These are phyloP conservation scores for Metschnikowia cerradonensis DNA, from an alignment of 805 yeast genomes.

Conservation along the genomic window DNA sequence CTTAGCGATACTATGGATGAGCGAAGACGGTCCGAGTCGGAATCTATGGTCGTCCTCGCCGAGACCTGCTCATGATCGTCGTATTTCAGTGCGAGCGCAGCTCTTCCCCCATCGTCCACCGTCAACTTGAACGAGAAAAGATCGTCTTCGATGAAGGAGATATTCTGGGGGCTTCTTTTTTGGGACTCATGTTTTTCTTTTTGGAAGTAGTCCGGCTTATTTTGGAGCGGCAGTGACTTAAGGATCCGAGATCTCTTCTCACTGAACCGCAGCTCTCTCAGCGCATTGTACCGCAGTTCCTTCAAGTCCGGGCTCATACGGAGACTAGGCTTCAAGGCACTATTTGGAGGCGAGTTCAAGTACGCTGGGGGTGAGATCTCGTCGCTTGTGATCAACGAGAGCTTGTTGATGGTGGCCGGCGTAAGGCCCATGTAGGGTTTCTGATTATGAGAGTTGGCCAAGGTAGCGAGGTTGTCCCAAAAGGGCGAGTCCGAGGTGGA, in stretches of 20 bases:
- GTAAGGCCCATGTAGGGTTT: not conserved
- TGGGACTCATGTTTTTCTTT: not conserved
- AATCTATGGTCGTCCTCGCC: not conserved
- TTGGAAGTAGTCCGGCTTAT: not conserved
- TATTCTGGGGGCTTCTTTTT: not conserved
- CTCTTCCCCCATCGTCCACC: conserved; percentile 41
- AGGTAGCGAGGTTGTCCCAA: conserved; percentile 1
- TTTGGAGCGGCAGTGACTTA: conserved; percentile 11
- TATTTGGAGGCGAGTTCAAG: conserved; percentile 17
- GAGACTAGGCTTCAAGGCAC: conserved; percentile 15
- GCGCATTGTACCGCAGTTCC: not conserved
- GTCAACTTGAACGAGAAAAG: conserved; percentile 31
- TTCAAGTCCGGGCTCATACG: conserved; percentile 3
- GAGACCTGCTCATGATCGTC: not conserved
- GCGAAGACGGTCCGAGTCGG: not conserved
- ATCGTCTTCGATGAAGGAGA: conserved; percentile 4
- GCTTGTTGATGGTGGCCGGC: conserved; percentile 29
- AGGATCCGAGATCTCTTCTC: not conserved
- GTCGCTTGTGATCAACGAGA: conserved; percentile 28
- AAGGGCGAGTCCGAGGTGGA: conserved; percentile 3
- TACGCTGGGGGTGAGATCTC: conserved; percentile 4
- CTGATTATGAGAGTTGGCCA: not conserved
- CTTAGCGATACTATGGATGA: not conserved
- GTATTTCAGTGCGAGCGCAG: conserved; percentile 25
- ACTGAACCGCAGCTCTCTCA: not conserved